Evolutionary conservation across 306 rosid genomes (phyloP).

Genomic region (Lotus japonicus): DNA sequence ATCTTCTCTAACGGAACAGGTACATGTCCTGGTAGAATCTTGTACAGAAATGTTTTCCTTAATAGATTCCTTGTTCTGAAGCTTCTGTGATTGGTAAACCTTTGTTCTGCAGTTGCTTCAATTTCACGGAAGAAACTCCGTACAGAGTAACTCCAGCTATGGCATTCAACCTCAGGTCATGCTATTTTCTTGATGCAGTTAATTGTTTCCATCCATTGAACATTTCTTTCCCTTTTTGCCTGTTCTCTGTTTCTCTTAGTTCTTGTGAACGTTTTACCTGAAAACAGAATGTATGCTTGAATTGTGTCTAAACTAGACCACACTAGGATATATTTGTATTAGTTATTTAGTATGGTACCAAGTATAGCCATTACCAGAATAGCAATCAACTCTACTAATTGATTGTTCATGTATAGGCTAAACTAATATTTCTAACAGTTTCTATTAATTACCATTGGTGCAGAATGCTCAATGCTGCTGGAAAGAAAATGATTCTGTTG

Average conservation of each 20-base stretch:
- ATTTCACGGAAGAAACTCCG: slow-evolving; percentile 51
- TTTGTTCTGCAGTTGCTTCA: slow-evolving; percentile 61
- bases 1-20: slow-evolving; percentile 76
- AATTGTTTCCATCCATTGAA: slow-evolving; percentile 1
- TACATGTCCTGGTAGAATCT: slow-evolving; percentile 18
- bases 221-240: not conserved
- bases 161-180: slow-evolving; percentile 55
- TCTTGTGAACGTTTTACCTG: not conserved
- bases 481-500: slow-evolving; percentile 34
- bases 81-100: not conserved
- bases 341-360: not conserved
- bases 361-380: not conserved
- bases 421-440: not conserved
- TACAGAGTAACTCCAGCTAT: slow-evolving; percentile 29
- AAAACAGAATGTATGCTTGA: not conserved
- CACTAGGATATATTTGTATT: slow-evolving; percentile 12
- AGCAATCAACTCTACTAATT: not conserved
- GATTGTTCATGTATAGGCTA: not conserved
- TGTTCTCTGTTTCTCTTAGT: not conserved
- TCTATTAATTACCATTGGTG: slow-evolving; percentile 7
- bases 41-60: not conserved
- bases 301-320: not conserved
- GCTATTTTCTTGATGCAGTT: slow-evolving; percentile 16
- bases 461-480: slow-evolving; percentile 37
- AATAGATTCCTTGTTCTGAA: slow-evolving; percentile 21